These are phyloP conservation scores for Eucalyptus tenuipes DNA, from an alignment of 345 rosid species.

Conservation along the genomic window DNA sequence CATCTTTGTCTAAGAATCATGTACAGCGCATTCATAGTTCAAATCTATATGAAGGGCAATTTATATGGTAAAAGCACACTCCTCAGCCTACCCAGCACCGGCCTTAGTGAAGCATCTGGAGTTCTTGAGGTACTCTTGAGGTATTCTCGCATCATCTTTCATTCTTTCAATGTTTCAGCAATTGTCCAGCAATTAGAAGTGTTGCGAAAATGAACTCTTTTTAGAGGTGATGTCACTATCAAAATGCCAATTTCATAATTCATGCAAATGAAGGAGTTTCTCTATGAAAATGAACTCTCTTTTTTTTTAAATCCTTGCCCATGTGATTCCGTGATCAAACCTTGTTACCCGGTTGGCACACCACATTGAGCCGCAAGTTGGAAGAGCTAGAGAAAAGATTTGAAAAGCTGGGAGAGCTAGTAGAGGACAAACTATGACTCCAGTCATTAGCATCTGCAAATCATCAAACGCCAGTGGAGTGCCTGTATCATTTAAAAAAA, in stretches of 20 bases:
- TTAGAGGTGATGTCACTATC: background rate
- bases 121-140: background rate
- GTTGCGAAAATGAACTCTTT: background rate
- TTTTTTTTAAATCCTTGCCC: background rate
- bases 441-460: background rate
- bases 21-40: background rate
- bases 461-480: background rate
- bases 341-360: background rate
- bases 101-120: background rate
- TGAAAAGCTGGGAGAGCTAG: background rate
- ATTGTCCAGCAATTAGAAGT: background rate
- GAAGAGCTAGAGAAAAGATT: background rate
- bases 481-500: background rate
- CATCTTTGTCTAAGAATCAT: background rate
- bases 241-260: background rate
- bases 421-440: background rate
- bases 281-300: background rate
- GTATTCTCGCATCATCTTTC: background rate
- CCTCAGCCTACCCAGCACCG: background rate
- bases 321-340: background rate
- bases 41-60: background rate
- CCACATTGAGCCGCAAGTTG: background rate
- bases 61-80: background rate
- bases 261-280: background rate
- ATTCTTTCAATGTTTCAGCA: background rate